These are phyloP conservation scores for Blastomyces emzantsi DNA, from an alignment of 2,329 filamentous ascomycete species.

Conservation along the genomic window DNA sequence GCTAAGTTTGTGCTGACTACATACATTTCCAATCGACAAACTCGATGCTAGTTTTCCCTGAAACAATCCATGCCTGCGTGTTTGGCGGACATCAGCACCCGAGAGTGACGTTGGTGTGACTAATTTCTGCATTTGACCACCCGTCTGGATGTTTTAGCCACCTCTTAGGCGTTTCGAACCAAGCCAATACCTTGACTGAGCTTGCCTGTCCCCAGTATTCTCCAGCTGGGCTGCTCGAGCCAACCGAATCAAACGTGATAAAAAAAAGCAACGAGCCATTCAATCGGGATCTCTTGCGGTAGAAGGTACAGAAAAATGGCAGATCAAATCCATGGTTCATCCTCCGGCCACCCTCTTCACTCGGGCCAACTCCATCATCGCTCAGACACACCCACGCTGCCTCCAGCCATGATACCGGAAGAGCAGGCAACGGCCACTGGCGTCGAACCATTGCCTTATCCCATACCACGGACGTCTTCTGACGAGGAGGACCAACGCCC, in stretches of 20 bases:
- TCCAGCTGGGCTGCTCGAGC: neutral
- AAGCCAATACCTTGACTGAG: neutral
- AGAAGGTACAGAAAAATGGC: conserved; percentile 3
- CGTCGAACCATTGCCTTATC: conserved; percentile 28
- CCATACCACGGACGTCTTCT: conserved; percentile 17
- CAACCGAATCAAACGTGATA: neutral
- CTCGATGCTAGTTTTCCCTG: no score
- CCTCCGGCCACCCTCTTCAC: conserved; percentile 17
- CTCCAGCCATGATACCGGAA: conserved; percentile 22
- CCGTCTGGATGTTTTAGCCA: neutral
- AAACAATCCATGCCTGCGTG: neutral
- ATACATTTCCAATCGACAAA: no score
- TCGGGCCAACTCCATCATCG: conserved; percentile 13
- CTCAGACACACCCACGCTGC: conserved; percentile 10
- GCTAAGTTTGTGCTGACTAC: no score
- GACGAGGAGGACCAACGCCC: conserved; percentile 41
- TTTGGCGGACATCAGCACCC: neutral
- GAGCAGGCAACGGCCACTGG: conserved; percentile 34
- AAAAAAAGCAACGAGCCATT: neutral
- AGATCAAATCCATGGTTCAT: conserved; percentile 15
- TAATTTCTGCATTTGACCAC: neutral
- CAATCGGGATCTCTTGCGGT: neutral
- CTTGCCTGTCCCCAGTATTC: neutral
- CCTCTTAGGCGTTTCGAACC: neutral
- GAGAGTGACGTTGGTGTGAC: neutral